Evolutionary conservation across 208 protist species (phyloP).

Genomic region (Wallacemonas rigidus): DNA sequence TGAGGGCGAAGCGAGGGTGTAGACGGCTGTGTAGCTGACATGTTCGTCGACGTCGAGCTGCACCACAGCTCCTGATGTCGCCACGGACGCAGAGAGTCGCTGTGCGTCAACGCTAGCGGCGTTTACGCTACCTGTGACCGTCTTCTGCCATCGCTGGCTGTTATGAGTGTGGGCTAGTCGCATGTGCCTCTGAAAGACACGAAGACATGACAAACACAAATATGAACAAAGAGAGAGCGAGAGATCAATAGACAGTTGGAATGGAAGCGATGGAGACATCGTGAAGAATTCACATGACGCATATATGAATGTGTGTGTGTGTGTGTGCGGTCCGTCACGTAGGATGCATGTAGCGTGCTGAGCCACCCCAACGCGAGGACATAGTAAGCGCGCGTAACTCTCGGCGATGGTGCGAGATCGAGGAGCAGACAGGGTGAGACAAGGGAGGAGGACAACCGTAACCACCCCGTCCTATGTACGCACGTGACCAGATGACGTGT

Average conservation of each 20-base stretch:
- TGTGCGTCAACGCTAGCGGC: not conserved
- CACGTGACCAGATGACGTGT: too few species aligned
- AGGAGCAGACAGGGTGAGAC: too few species aligned
- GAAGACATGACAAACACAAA: too few species aligned
- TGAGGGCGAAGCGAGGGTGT: not conserved
- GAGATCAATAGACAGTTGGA: too few species aligned
- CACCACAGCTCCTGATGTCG: not conserved
- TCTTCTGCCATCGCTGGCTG: not conserved
- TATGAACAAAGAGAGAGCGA: too few species aligned
- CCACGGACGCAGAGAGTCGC: conserved; percentile 1
- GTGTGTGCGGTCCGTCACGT: not conserved
- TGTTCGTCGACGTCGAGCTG: not conserved
- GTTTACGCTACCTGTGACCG: not conserved
- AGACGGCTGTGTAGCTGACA: not conserved
- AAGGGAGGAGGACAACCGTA: too few species aligned
- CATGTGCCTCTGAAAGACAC: not conserved
- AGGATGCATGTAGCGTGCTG: not conserved
- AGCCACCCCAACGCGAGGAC: too few species aligned
- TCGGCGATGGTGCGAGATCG: too few species aligned
- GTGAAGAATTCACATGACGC: too few species aligned
- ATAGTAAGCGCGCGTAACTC: too few species aligned
- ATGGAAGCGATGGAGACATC: too few species aligned
- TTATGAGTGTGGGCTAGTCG: not conserved
- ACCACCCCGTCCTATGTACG: too few species aligned
- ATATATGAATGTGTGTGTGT: not conserved